These are phyloP conservation scores for Paratinospora sagittata DNA, from an alignment of 164 flowering plant genomes.

Conservation along the genomic window DNA sequence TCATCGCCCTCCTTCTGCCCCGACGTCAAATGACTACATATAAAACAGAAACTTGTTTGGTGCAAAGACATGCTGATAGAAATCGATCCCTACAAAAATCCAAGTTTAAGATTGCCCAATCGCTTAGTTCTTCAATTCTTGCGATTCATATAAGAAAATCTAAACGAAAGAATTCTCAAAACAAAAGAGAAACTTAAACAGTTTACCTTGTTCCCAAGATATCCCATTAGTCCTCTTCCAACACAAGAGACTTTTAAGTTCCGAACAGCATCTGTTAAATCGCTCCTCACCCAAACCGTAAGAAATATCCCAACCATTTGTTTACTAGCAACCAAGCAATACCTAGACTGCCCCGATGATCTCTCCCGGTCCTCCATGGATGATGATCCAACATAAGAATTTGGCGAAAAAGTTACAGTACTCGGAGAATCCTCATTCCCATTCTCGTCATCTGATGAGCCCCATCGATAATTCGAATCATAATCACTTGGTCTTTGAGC, in stretches of 20 bases:
- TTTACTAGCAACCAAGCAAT: conserved; percentile 45
- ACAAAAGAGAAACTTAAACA: background rate
- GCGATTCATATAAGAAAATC: background rate
- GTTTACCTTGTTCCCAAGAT: conserved; percentile 49
- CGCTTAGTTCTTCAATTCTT: conserved; percentile 10
- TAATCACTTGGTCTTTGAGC: conserved; percentile 41
- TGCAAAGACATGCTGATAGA: conserved; percentile 97
- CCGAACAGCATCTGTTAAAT: conserved; percentile 32
- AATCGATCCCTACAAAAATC: conserved; percentile 81
- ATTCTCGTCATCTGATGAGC: conserved; percentile 47
- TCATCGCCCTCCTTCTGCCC: conserved; percentile 99
- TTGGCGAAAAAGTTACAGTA: conserved; percentile 31
- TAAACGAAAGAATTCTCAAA: background rate
- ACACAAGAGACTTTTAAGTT: conserved; percentile 49
- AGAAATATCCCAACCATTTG: conserved; percentile 55
- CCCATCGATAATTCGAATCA: conserved; percentile 34
- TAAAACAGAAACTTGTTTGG: conserved; percentile 94
- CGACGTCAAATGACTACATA: conserved; percentile 95
- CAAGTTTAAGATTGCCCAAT: conserved; percentile 15
- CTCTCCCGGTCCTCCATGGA: conserved; percentile 34
- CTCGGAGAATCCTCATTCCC: conserved; percentile 38
- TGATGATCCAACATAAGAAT: conserved; percentile 24
- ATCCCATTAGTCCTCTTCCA: conserved; percentile 55
- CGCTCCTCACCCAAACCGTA: conserved; percentile 43
- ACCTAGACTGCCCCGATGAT: conserved; percentile 31